These are phyloP conservation scores for Lenwebbia sp. DNA, from an alignment of 345 rosid species.

Conservation along the genomic window DNA sequence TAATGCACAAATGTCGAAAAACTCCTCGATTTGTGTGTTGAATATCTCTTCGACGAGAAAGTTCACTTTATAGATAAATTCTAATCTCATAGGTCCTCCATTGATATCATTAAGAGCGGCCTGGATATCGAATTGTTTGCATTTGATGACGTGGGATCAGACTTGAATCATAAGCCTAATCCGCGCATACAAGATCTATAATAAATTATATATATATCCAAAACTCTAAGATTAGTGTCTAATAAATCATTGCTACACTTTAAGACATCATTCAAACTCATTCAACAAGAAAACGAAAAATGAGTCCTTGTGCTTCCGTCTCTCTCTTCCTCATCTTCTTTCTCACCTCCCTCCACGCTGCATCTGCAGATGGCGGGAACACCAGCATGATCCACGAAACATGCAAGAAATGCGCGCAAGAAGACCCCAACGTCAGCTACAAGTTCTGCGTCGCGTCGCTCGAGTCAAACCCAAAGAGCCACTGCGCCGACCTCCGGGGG, in stretches of 20 bases:
- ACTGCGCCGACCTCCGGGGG: constrained; percentile 10
- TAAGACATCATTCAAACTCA: neutral
- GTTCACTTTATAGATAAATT: no score
- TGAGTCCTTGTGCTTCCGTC: neutral
- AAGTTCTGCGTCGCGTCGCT: constrained; percentile 40
- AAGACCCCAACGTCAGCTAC: constrained; percentile 39
- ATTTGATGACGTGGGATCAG: no score
- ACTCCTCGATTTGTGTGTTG: no score
- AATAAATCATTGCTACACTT: neutral
- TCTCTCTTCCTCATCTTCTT: neutral
- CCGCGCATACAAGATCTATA: no score
- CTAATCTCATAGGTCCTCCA: no score
- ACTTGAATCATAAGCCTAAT: no score
- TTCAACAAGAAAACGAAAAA: neutral
- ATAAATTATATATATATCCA: neutral
- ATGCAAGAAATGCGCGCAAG: constrained; percentile 32
- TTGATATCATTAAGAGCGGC: no score
- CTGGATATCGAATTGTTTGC: no score
- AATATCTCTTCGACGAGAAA: no score
- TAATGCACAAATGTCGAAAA: no score
- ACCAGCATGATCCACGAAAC: constrained; percentile 4
- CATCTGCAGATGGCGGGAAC: neutral
- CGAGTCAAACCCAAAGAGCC: constrained; percentile 17
- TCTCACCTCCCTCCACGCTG: neutral
- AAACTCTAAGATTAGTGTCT: neutral